Evolutionary conservation across 2,329 filamentous ascomycete genomes (phyloP), one percentile per base, ranked within the genome.

Genomic region (Colletotrichum coccodes): DNA sequence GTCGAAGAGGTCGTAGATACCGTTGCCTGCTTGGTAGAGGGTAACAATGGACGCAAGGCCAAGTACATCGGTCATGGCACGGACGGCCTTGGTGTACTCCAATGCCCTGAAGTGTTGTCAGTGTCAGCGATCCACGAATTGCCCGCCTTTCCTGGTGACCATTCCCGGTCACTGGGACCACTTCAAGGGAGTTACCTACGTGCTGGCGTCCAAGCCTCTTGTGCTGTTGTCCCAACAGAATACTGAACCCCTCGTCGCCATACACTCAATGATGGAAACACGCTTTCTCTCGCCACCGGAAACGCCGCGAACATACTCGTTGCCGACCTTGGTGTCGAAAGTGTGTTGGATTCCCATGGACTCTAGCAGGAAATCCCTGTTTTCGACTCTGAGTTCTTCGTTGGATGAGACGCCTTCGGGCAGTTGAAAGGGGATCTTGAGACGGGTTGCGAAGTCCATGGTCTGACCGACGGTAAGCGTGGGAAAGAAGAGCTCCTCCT

Each of bases 391-490:
- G 47, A 83, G 83, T 8, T 87, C 83, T 40, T 87, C 82, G 1
- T 76, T 66, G 5, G 78, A 81, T 2, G 77, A 73, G 2, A 80
- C 76, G 0, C 84, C 84, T 0, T 82, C 76, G 0, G 86, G 86
- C 0, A 86, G 75, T 11, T 82, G 72, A 64, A 80, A 82, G 0
- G 87, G 86, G 1, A 89, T 77, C 76, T 90, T 91, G 67, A 90
- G 80, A 1, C 84, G 81, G 0, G 89, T 89, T 0, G 92, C 92
- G 77, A 94, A 94, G 50, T 88, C 85, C 40, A 94, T 83, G 0
- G 92, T 94, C 73, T 93, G 86, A 4, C 88, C 87, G 2, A 94
- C 92, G 0, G 90, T 92, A 7, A 95, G 80, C 0, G 90, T 87
- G 0, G 92, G 90, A 70, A 92, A 94, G 73, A 84, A 83, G 3